phyloP scores from a whole-genome alignment of 164 flowering plant genomes.

The Malania oleifera region DNA sequence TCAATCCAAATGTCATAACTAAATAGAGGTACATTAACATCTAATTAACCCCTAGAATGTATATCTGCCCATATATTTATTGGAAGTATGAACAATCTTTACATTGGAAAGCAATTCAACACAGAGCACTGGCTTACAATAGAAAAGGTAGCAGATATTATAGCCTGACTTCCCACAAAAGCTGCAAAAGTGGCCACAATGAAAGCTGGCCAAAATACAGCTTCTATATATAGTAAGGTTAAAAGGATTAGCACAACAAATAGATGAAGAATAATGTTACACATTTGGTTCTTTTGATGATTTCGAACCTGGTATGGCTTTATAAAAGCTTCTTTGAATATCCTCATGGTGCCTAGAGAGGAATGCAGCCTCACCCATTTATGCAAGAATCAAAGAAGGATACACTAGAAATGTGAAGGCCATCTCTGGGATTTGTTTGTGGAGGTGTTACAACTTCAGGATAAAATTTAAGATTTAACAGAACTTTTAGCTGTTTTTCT shows the following conservation, averaged over 20 bases:
- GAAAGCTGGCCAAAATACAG: constrained; percentile 72
- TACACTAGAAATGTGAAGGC: constrained; percentile 66
- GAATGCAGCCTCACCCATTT: constrained; percentile 66
- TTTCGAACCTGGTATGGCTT: constrained; percentile 62
- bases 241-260: constrained; percentile 5
- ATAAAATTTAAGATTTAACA: not conserved
- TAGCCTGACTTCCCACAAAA: constrained; percentile 72
- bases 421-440: constrained; percentile 32
- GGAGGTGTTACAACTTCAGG: not conserved
- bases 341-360: constrained; percentile 59
- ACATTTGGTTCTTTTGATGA: not conserved
- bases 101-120: constrained; percentile 71
- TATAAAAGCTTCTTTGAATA: constrained; percentile 58
- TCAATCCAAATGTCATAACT: constrained; percentile 57
- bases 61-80: constrained; percentile 59
- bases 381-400: constrained; percentile 64
- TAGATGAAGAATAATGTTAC: not conserved
- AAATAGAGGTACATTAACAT: constrained; percentile 61
- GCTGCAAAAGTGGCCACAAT: constrained; percentile 63
- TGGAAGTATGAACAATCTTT: constrained; percentile 64
- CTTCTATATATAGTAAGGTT: constrained; percentile 36
- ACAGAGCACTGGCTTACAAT: constrained; percentile 64
- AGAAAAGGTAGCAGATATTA: constrained; percentile 72
- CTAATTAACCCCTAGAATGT: constrained; percentile 75
- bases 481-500: not conserved